A percentile compares a stretch with the other conserved stretches of the same genome.
phyloP scores from a whole-genome alignment of 1,284 basidiomycete species.

The Cryptococcus hybrid region DNA sequence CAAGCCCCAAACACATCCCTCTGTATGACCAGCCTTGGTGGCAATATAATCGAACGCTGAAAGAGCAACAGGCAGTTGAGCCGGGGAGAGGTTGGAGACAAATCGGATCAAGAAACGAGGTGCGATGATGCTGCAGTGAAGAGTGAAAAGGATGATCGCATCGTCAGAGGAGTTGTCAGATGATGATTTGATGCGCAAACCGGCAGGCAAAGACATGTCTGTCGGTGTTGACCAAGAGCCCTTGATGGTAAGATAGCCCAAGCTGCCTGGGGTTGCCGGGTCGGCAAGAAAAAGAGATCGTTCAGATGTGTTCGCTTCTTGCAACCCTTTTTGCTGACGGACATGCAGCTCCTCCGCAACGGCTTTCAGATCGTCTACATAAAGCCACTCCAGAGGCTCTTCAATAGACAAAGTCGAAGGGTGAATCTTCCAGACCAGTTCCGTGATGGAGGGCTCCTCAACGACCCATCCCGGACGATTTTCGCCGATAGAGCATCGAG shows the following conservation, averaged over 20 bases:
- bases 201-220: slow-evolving; percentile 7
- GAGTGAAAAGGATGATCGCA: slow-evolving; percentile 19
- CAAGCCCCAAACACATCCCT: slow-evolving; percentile 22
- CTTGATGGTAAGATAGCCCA: slow-evolving; percentile 13
- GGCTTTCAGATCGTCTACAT: slow-evolving; percentile 6
- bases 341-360: slow-evolving; percentile 2
- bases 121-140: slow-evolving; percentile 3
- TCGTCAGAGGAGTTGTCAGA: background rate
- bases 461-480: slow-evolving; percentile 23
- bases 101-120: slow-evolving; percentile 17
- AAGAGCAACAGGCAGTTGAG: slow-evolving; percentile 16
- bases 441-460: slow-evolving; percentile 6
- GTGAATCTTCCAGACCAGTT: slow-evolving; percentile 23
- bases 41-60: slow-evolving; percentile 20
- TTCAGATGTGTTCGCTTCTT: background rate
- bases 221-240: slow-evolving; percentile 1
- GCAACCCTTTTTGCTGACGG: slow-evolving; percentile 1
- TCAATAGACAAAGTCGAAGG: slow-evolving; percentile 1
- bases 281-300: slow-evolving; percentile 10
- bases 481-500: slow-evolving; percentile 17
- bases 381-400: slow-evolving; percentile 16
- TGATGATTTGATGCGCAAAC: slow-evolving; percentile 7
- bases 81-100: slow-evolving; percentile 16
- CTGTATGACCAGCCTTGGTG: slow-evolving; percentile 5
- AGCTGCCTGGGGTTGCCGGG: slow-evolving; percentile 14